Base-by-base conservation (phyloP, 306 rosid species). In the Alnus rubra region DNA sequence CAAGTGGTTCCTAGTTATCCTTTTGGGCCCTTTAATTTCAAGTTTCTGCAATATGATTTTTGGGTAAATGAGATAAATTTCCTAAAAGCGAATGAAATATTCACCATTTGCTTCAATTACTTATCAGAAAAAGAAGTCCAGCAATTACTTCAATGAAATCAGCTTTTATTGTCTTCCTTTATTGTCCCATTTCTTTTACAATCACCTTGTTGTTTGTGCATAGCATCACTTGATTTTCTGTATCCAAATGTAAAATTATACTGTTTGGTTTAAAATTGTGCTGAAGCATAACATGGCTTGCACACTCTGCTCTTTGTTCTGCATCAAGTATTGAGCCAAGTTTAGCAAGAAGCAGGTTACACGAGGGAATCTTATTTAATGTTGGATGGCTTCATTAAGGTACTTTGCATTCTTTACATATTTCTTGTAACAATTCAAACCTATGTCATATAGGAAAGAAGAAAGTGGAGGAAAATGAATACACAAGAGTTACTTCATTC, bases 301-400 rank as follows among this genome's bases (percentile, higher is more conserved):
- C 56, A 16, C 13, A 65, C 50, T 65, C 31, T 67, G 48, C 59
- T 80, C 48, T 88, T 77, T 73, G 64, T 63, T 78, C 77, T 81
- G 78, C 90, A 91, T 98, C 79, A 86, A 85, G 93, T 86, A 35
- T 85, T 95, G 81, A 79, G 78, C 76, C 89, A 84, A 77, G 90
- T 95, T 80, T 84, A 91, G 42, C 75, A 76, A 71, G 98, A 95
- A 85, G 91, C 94, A n/a, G 98, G 98, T 65, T 92, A 88, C 90
- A 65, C 89, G 37, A 87, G 85, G 83, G 92, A 83, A 55, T 88
- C 92, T 53, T 83, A 74, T 83, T 88, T 95, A 75, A 82, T 85
- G 69, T 79, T 90, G 80, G 90, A 86, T 52, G 98, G 90, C 87
- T 92, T 92, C 86, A 42, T 82, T 58, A 91, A 88, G 98, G 98